A percentile compares a stretch with the other conserved stretches of the same genome.
Conservation (phyloP, 2,329 filamentous ascomycete species). For the Talaromyces atroroseus region DNA sequence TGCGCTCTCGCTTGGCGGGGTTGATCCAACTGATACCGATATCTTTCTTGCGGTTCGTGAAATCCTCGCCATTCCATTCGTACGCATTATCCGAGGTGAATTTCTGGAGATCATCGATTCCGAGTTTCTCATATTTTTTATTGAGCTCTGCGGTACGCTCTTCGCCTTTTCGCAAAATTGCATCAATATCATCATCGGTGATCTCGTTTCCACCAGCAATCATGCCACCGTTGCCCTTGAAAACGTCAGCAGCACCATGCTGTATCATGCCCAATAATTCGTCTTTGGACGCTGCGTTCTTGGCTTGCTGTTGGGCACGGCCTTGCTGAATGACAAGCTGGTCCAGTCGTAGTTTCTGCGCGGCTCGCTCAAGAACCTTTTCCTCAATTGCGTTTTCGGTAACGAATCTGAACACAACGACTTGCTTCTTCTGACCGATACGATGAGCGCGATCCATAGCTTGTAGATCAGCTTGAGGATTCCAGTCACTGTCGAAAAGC, state of each 20-base stretch:
- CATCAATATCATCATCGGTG: conserved; percentile 86
- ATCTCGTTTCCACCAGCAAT: conserved; percentile 58
- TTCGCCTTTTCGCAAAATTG: conserved; percentile 79
- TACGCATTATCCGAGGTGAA: conserved; percentile 97
- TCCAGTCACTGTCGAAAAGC: conserved; percentile 97
- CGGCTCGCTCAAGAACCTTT: conserved; percentile 92
- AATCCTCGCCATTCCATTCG: conserved; percentile 98
- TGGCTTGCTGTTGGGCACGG: conserved; percentile 81
- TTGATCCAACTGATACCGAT: conserved; percentile 97
- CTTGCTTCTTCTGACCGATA: conserved; percentile 97
- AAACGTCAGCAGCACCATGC: conserved; percentile 93
- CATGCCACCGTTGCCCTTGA: conserved; percentile 65
- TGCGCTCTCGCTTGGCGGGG: conserved; percentile 94
- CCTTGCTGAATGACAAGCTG: conserved; percentile 98
- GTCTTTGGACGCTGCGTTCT: conserved; percentile 90
- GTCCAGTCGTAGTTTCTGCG: conserved; percentile 92
- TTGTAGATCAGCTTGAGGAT: conserved; percentile 94
- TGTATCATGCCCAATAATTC: conserved; percentile 98
- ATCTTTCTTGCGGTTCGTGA: conserved; percentile 85
- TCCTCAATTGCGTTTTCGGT: conserved; percentile 98
- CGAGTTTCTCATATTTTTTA: conserved; percentile 91
- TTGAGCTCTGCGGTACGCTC: conserved; percentile 84
- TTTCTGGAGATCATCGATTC: conserved; percentile 94
- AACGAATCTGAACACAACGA: conserved; percentile 92
- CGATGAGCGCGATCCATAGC: conserved; percentile 98